Evolutionary conservation across 306 rosid species (phyloP), one percentile per base, ranked within the genome.

Genomic region (Leucaena leucocephala): DNA sequence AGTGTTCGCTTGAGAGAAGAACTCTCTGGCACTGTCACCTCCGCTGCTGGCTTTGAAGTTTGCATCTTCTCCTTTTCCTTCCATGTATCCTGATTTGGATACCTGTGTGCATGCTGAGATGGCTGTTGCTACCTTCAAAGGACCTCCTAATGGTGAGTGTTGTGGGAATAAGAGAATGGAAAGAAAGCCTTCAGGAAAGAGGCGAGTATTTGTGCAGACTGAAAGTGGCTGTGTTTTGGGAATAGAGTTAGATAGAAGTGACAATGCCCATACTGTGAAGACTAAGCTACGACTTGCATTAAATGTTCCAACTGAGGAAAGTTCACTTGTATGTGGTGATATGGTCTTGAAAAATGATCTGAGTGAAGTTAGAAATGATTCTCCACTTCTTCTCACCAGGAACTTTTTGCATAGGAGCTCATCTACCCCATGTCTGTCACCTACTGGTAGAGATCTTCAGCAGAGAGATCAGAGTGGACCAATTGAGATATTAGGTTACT

Each of bases 141-240:
- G 85, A 72, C 86, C 84, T 76, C 86, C 87, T 67, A 72, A 81
- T 5, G 78, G 85, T 16, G 88, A 89, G 74, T 81, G 75, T 68
- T 70, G 61, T 58, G 84, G 86, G 82, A 86, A 84, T 43, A 87
- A 89, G 75, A 87, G 64, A 61, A 71, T 84, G 89, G 93, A 89
- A 81, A 84, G 89, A 79, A 89, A 72, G 72, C 78, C 88, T 85
- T 89, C 90, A 61, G 87, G 87, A 66, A 89, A 84, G 87, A 88
- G 94, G 78, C 92, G 94, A 40, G 90, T 93, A 19, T 93, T 90
- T 81, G 97, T 93, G 77, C 97, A 91, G 89, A 91, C 97, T 48
- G 96, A 93, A 85, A 81, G 84, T 22, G 97, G 97, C 55, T 89
- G 84, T 84, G 97, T 93, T 79, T 74, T 90, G 85, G 92, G 94